Percentiles rank a stretch among this genome's conserved stretches.
Conservation (phyloP, 495 filamentous ascomycete species). For the Penicillium silybi region DNA sequence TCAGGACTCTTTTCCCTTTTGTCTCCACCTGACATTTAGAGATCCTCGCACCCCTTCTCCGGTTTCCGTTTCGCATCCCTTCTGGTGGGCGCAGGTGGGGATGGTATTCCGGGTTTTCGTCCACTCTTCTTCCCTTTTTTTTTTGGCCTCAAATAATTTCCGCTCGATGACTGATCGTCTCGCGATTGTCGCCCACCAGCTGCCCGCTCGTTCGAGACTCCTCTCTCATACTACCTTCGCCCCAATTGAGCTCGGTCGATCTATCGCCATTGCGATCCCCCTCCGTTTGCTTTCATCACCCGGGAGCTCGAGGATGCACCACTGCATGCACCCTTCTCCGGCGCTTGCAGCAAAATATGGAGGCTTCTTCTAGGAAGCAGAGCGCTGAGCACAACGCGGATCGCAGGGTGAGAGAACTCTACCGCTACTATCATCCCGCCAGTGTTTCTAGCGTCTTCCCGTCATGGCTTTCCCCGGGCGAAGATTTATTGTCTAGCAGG, state of each 20-base stretch:
- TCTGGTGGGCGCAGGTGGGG: conserved; percentile 8
- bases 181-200: background rate
- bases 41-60: background rate
- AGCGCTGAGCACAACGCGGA: conserved; percentile 6
- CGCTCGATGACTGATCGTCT: conserved; percentile 5
- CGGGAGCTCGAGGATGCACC: conserved; percentile 11
- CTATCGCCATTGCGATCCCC: background rate
- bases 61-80: too few species aligned
- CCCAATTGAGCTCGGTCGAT: background rate
- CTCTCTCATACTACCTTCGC: background rate
- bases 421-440: conserved; percentile 37
- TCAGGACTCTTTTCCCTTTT: conserved; percentile 12
- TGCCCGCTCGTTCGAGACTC: background rate
- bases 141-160: background rate
- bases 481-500: conserved; percentile 1
- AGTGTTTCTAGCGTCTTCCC: conserved; percentile 11
- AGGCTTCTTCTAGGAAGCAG: conserved; percentile 12
- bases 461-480: conserved; percentile 14
- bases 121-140: background rate
- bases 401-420: conserved; percentile 36
- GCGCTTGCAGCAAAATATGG: conserved; percentile 13
- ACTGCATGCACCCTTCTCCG: conserved; percentile 5
- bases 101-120: background rate
- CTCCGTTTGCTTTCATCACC: background rate
- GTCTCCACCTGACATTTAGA: background rate